Base-by-base conservation (phyloP, 352 stramenopile genomes). In the Globisporangium middletonii region DNA sequence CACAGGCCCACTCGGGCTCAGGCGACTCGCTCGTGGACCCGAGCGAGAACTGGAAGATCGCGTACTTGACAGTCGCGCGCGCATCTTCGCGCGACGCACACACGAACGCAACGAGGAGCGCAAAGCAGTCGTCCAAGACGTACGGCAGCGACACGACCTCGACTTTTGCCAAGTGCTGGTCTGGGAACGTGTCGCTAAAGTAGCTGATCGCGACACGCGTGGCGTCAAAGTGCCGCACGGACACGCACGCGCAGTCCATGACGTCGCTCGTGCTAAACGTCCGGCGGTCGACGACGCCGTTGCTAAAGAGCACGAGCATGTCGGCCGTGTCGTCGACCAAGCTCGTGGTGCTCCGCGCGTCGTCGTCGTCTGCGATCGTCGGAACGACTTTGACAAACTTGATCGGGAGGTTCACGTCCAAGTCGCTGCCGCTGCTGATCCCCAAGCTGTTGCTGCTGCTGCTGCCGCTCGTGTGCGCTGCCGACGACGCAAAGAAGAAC, bases 81-180 rank as follows among this genome's bases (percentile, higher is more conserved):
- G 67, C 53, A 49, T 78, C 64, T 38, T 66, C 65, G 16, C 61
- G 70, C 8, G 77, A 72, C 3, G 75, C 79, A 59, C 79, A 87
- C 16, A 92, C 77, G 48, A 83, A 92, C 15, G 77, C 79, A 19
- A 90, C 76, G 2, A 92, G 55, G 4, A 90, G 44, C 19, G 68
- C 68, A 18, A 90, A 87, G 9, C 68, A 77, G 42, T 65, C 67
- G n/a, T 81, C 67, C 12, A 78, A 64, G 7, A 87, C 64, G 62
- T 87, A 89, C 5, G 79, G 77, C 44, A 92, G 69, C n/a, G 78
- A 80, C 18, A 90, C 59, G 53, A 92, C 62, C 33, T 75, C 69
- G 16, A 87, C 73, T 44, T 88, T 84, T 26, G 74, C 76, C 16
- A 92, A 59, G 49, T 88, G 76, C 2, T 64, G 61, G 1, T 81